Conservation (phyloP, 208 protist genomes). For the Jaenimonas drosophilae region DNA sequence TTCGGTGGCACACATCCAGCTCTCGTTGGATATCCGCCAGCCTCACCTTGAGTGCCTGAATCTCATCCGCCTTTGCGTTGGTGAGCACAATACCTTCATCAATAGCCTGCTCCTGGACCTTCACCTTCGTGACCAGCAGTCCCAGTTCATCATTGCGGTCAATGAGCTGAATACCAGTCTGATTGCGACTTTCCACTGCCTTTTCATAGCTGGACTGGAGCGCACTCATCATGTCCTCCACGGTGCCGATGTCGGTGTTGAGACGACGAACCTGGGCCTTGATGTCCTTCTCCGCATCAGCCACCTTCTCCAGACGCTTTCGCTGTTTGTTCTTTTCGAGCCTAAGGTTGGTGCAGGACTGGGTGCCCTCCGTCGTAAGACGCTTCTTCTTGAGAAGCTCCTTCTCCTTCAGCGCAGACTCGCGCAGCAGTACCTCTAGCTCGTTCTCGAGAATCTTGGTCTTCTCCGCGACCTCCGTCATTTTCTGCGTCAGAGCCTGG, state of each 20-base stretch:
- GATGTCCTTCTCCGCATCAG: constrained; percentile 65
- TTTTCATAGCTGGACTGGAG: constrained; percentile 80
- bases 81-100: constrained; percentile 78
- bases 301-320: constrained; percentile 44
- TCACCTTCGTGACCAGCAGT: constrained; percentile 91
- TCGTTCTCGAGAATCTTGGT: constrained; percentile 94
- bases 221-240: constrained; percentile 83
- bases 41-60: constrained; percentile 57
- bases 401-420: constrained; percentile 84
- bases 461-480: constrained; percentile 93
- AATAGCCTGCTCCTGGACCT: constrained; percentile 88
- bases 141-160: constrained; percentile 95
- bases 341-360: constrained; percentile 56
- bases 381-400: constrained; percentile 71
- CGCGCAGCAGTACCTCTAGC: constrained; percentile 80
- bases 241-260: constrained; percentile 82
- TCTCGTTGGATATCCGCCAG: constrained; percentile 73
- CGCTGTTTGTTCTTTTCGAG: constrained; percentile 81
- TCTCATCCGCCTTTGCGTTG: constrained; percentile 60
- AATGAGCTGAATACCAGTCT: constrained; percentile 93
- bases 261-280: constrained; percentile 87
- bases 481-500: constrained; percentile 85
- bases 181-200: constrained; percentile 88
- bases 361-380: constrained; percentile 65
- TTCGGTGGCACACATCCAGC: constrained; percentile 61